These are phyloP conservation scores for Brachypodium distachyon DNA, from an alignment of 202 grass and related monocot species.

Conservation along the genomic window DNA sequence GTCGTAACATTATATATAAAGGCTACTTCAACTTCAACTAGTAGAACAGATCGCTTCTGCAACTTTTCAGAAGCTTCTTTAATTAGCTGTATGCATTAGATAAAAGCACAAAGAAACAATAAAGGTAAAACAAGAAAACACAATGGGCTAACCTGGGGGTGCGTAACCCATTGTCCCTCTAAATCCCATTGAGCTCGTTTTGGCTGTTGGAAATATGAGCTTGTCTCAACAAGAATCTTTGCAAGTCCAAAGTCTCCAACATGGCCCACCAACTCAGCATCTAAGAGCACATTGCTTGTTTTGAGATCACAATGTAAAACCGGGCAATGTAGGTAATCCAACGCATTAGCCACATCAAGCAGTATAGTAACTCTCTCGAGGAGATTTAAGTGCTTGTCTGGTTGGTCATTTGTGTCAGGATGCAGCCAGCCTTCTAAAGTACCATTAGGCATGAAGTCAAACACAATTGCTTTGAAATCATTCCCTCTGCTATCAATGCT, in stretches of 20 bases:
- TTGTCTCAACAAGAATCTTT: not conserved
- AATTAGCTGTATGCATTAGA: not conserved
- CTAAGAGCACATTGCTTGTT: constrained; percentile 22
- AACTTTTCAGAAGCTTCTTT: too few relatives aligned
- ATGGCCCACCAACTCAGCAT: constrained; percentile 6
- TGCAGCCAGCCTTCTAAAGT: too few relatives aligned
- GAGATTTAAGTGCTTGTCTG: too few relatives aligned
- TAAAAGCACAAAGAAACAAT: not conserved
- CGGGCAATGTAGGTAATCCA: constrained; percentile 17
- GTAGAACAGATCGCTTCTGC: too few relatives aligned
- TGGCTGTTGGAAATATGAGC: too few relatives aligned
- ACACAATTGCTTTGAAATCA: too few relatives aligned
- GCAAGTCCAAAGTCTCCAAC: constrained; percentile 25
- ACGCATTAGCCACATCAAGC: constrained; percentile 26
- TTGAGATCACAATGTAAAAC: constrained; percentile 17
- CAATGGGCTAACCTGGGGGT: constrained; percentile 19
- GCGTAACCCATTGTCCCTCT: constrained; percentile 41
- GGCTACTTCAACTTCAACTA: too few relatives aligned
- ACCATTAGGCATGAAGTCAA: too few relatives aligned
- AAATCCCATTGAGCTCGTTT: constrained; percentile 2
- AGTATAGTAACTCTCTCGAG: too few relatives aligned
- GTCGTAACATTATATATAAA: not conserved
- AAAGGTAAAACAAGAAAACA: not conserved
- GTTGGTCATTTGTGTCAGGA: too few relatives aligned
- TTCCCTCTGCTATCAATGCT: too few relatives aligned